Evolutionary conservation across 1,139 yeast species (phyloP), one percentile per base, ranked within the genome.

Genomic region (Taphrina communis): DNA sequence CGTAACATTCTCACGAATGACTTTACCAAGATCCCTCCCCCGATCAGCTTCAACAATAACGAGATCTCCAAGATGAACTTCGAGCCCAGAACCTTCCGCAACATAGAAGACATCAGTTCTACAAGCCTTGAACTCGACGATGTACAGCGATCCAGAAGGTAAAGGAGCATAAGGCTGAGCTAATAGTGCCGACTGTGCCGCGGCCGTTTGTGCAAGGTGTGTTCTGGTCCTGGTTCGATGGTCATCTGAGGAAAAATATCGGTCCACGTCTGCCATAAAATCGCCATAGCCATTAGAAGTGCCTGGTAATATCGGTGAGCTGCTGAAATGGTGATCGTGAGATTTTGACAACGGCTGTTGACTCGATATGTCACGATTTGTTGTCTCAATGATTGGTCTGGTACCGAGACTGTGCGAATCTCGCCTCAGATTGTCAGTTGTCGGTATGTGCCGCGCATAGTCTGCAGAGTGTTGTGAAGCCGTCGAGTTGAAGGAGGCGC

Each of bases 31-130:
- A 79, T 94, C 99, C 66, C 89, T 83, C 53, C 99, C 99, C 65
- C 99, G 83, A 77, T 94, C 99, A n/a, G 98, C 99, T 77, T 94
- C 98, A 50, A 93, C 97, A 73, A 93, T 88, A 14, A 94, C 97
- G 76, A 92, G 83, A 77, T 92, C 97, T 38, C 90, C 89, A 19
- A 85, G 79, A 60, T 83, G 81, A 69, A 91, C 82, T 56, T 78
- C 80, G 66, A 88, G 80, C 71, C 85, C 85, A 73, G 84, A 73
- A 1, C 72, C 72, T 25, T 80, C 79, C 1, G 93, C 88, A 17
- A 88, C 80, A 74, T 88, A 88, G 73, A 91, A 87, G 2, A 93
- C 89, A 76, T 94, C 99, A 71, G 89, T 81, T 71, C 97, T 84
- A 11, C 96, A 94, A 38, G 91, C 89, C 77, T 95, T 94, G 79